phyloP scores from a whole-genome alignment of 441 rosid species.

The Melastoma candidum region DNA sequence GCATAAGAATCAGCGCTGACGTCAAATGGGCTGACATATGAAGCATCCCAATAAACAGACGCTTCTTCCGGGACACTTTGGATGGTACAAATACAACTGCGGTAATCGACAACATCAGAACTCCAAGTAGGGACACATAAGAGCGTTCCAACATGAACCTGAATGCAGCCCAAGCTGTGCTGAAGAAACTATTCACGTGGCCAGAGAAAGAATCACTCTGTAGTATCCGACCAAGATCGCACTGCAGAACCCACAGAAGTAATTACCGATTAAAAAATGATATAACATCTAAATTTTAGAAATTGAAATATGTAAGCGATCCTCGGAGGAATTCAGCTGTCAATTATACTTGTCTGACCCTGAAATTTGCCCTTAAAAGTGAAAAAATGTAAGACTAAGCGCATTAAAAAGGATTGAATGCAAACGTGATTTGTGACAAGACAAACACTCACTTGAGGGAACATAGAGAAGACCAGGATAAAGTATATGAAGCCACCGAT shows the following conservation, averaged over 20 bases:
- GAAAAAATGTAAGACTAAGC: too few relatives aligned
- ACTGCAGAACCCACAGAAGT: constrained; percentile 37
- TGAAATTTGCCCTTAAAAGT: too few relatives aligned
- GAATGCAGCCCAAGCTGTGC: constrained; percentile 66
- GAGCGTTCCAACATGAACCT: constrained; percentile 62
- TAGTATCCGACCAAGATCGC: constrained; percentile 78
- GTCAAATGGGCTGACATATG: constrained; percentile 85
- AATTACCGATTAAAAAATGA: not conserved
- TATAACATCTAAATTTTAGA: too few relatives aligned
- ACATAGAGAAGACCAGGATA: constrained; percentile 77
- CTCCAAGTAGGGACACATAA: constrained; percentile 72
- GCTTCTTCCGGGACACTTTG: constrained; percentile 70
- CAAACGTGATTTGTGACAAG: constrained; percentile 6
- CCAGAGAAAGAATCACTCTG: constrained; percentile 88
- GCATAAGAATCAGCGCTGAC: constrained; percentile 84
- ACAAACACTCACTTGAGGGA: constrained; percentile 69
- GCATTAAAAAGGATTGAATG: not conserved
- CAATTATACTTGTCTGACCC: too few relatives aligned
- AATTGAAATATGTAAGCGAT: too few relatives aligned
- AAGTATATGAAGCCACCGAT: constrained; percentile 98
- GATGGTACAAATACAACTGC: constrained; percentile 17
- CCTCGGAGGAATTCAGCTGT: too few relatives aligned
- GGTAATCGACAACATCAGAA: constrained; percentile 44
- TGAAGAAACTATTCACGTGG: constrained; percentile 67
- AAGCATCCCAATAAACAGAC: constrained; percentile 65